Evolutionary conservation across 1,284 basidiomycete species (phyloP).

Genomic region (Violaceomyces palustris): DNA sequence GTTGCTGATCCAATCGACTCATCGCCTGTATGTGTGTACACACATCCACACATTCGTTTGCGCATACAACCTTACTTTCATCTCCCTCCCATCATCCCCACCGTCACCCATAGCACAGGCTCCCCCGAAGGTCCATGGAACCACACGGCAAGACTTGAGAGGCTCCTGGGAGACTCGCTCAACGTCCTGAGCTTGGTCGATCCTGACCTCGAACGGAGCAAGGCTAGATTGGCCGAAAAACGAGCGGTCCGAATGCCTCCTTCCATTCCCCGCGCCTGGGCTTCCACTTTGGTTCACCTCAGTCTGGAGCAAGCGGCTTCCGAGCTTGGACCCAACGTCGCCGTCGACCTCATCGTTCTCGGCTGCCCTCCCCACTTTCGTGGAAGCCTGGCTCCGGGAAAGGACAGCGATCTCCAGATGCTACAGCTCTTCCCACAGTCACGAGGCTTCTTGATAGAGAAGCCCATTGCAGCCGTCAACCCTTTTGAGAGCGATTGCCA

Average conservation of each 20-base stretch:
- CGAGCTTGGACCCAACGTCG: neutral
- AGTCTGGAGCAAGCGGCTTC: conserved; percentile 6
- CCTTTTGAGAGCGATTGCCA: conserved; percentile 15
- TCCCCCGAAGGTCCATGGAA: conserved; percentile 28
- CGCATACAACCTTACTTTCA: neutral
- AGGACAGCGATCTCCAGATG: conserved; percentile 11
- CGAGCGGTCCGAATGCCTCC: neutral
- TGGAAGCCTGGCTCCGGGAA: conserved; percentile 7
- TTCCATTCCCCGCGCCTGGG: conserved; percentile 8
- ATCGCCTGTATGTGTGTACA: neutral
- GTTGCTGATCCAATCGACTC: neutral
- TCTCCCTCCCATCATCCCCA: neutral
- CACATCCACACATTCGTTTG: neutral
- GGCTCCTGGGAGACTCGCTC: conserved; percentile 11
- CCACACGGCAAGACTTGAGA: conserved; percentile 13
- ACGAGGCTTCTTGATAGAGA: conserved; percentile 35
- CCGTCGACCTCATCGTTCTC: conserved; percentile 23
- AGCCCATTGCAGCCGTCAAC: conserved; percentile 37
- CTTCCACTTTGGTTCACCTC: neutral
- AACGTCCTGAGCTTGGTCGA: conserved; percentile 36
- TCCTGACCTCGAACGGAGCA: conserved; percentile 16
- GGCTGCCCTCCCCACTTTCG: conserved; percentile 28
- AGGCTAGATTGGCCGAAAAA: conserved; percentile 15
- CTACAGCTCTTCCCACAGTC: conserved; percentile 11
- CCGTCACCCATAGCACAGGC: conserved; percentile 3